phyloP scores from a whole-genome alignment of 352 stramenopile genomes.

The Pythium coloratum region DNA sequence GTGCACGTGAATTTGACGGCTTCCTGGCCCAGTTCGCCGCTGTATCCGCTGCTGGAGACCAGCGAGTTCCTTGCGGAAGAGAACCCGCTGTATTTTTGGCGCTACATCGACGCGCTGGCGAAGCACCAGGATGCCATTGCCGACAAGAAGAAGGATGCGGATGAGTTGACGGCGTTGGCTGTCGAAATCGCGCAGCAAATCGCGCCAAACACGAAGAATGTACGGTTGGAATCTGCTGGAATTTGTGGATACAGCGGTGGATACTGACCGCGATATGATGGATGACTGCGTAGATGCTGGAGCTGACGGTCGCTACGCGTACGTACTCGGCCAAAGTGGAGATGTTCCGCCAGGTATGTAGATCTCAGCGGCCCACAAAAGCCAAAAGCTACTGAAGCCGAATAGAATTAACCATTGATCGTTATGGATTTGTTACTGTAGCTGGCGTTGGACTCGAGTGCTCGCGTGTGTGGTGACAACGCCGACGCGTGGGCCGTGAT shows the following conservation, averaged over 20 bases:
- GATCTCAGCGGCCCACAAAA: no score
- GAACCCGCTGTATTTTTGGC: constrained; percentile 77
- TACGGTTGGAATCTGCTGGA: constrained; percentile 21
- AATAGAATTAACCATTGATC: not conserved
- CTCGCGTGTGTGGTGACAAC: constrained; percentile 51
- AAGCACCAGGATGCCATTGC: constrained; percentile 35
- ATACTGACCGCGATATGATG: not conserved
- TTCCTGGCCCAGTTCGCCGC: constrained; percentile 32
- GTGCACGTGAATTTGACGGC: constrained; percentile 38
- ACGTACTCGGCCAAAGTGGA: constrained; percentile 82
- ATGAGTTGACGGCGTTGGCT: constrained; percentile 48
- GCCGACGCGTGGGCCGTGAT: constrained; percentile 70
- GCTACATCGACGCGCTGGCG: constrained; percentile 58
- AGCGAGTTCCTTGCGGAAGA: constrained; percentile 84
- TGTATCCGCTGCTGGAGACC: constrained; percentile 35
- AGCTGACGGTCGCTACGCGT: constrained; percentile 74
- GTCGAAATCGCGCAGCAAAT: constrained; percentile 57
- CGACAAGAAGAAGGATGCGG: constrained; percentile 41
- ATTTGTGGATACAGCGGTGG: not conserved
- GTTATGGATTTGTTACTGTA: constrained; percentile 12
- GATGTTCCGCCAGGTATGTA: constrained; percentile 68
- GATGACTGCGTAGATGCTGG: constrained; percentile 53
- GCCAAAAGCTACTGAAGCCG: no score
- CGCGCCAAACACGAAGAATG: constrained; percentile 62
- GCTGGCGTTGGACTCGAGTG: constrained; percentile 68